A percentile compares a stretch with the other conserved stretches of the same genome.
These are phyloP conservation scores for Sporothrix luriei DNA, from an alignment of 2,329 filamentous ascomycete genomes.

Conservation along the genomic window DNA sequence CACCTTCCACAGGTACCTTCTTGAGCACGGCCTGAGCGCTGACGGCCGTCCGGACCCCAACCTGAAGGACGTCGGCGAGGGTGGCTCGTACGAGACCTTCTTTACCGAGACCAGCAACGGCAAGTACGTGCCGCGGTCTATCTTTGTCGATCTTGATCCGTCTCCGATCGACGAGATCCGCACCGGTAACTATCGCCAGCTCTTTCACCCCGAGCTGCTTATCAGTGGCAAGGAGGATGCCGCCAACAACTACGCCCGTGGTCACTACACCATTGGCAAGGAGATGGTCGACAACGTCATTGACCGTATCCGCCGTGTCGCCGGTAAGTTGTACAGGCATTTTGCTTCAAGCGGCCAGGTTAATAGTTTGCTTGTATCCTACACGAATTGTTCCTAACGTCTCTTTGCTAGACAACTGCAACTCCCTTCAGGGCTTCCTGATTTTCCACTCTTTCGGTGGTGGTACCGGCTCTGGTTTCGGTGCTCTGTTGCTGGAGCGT, in stretches of 20 bases:
- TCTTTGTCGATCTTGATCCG: conserved; percentile 73
- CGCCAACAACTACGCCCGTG: conserved; percentile 76
- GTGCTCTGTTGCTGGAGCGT: conserved; percentile 70
- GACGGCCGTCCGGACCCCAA: conserved; percentile 67
- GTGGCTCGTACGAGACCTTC: conserved; percentile 71
- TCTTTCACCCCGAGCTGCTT: conserved; percentile 72
- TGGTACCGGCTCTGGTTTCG: conserved; percentile 72
- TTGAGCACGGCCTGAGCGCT: conserved; percentile 69
- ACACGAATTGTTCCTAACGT: neutral
- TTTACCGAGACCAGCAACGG: conserved; percentile 72
- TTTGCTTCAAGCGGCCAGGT: conserved; percentile 34
- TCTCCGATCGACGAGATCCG: conserved; percentile 75
- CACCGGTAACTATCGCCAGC: conserved; percentile 66
- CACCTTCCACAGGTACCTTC: conserved; percentile 61
- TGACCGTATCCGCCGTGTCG: conserved; percentile 69
- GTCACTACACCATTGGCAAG: conserved; percentile 76
- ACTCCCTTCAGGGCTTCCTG: conserved; percentile 71
- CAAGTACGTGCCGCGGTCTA: conserved; percentile 71
- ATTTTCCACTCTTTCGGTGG: conserved; percentile 76
- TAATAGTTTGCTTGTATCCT: too few relatives aligned
- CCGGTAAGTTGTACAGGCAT: conserved; percentile 54
- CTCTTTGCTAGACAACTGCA: conserved; percentile 64
- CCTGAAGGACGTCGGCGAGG: conserved; percentile 60
- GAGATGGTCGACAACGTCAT: conserved; percentile 73
- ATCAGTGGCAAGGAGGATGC: conserved; percentile 77